phyloP scores from a whole-genome alignment of 108 stramenopile genomes.

The Aureococcus anophagefferens region DNA sequence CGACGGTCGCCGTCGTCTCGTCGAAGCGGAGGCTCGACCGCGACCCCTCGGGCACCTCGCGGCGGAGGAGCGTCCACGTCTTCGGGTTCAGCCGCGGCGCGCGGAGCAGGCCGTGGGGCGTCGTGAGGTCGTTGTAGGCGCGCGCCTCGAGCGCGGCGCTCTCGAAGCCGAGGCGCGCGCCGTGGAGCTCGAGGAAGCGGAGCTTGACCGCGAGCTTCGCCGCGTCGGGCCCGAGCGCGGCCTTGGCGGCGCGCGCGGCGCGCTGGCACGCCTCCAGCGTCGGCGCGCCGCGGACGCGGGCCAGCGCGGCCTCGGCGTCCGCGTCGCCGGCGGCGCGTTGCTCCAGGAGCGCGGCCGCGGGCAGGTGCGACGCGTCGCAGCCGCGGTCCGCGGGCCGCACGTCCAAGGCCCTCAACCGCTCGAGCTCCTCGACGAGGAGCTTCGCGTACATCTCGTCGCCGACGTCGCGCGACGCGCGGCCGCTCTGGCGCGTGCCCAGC shows the following conservation, averaged over 20 bases:
- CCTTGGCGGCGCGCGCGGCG: background rate
- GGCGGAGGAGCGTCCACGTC: background rate
- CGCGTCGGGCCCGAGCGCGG: background rate
- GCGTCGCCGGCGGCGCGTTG: too few species aligned
- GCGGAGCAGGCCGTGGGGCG: background rate
- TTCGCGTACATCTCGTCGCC: slow-evolving; percentile 91
- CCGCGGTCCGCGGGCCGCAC: background rate
- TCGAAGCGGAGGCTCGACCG: background rate
- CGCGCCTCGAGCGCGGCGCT: background rate
- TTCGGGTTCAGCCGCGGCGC: background rate
- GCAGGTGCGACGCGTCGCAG: background rate
- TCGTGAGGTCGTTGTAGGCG: background rate
- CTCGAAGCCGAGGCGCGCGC: background rate
- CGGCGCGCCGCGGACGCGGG: background rate
- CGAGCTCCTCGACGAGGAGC: slow-evolving; percentile 40
- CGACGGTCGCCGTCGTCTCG: background rate
- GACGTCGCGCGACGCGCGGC: slow-evolving; percentile 70
- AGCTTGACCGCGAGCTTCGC: background rate
- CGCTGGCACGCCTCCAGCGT: background rate
- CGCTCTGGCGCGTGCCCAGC: slow-evolving; percentile 80
- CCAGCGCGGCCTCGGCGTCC: background rate
- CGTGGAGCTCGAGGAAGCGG: background rate
- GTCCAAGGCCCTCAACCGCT: background rate
- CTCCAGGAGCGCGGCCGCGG: background rate
- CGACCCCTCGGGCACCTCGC: background rate